Conservation (phyloP, 2,329 filamentous ascomycete genomes). For the Penicillium sp. region DNA sequence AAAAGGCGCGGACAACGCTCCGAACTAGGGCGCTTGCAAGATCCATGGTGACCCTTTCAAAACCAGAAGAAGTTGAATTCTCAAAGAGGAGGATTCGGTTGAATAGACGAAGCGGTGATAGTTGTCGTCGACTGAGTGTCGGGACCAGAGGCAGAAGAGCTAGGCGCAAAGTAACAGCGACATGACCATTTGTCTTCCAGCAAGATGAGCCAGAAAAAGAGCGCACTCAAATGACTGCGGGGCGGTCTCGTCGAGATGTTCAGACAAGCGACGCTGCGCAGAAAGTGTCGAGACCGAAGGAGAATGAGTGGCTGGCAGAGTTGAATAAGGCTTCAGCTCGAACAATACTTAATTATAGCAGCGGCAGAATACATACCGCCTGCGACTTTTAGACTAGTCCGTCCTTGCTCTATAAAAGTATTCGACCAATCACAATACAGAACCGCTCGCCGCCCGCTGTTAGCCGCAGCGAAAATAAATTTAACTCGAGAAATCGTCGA, state of each 20-base stretch:
- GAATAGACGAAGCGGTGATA: background rate
- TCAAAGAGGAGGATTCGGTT: background rate
- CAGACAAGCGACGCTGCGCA: background rate
- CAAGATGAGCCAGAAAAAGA: slow-evolving; percentile 6
- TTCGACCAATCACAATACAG: background rate
- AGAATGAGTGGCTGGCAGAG: background rate
- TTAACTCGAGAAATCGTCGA: background rate
- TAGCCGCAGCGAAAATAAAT: slow-evolving; percentile 3
- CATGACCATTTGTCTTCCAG: slow-evolving; percentile 12
- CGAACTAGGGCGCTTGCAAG: slow-evolving; percentile 76
- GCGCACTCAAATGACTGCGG: background rate
- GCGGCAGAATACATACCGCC: slow-evolving; percentile 4
- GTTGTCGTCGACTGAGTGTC: slow-evolving; percentile 6
- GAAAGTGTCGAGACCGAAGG: background rate
- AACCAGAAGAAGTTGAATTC: too few relatives aligned
- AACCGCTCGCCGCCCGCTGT: background rate
- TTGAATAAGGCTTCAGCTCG: background rate
- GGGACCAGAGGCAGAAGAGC: background rate
- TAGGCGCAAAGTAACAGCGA: slow-evolving; percentile 11
- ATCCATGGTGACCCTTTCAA: slow-evolving; percentile 46
- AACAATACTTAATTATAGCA: background rate
- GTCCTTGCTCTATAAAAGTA: background rate
- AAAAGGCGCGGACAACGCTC: slow-evolving; percentile 81
- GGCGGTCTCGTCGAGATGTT: background rate
- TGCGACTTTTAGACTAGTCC: background rate